Conservation (phyloP, 2,329 filamentous ascomycete species). For the Exophiala spinifera region DNA sequence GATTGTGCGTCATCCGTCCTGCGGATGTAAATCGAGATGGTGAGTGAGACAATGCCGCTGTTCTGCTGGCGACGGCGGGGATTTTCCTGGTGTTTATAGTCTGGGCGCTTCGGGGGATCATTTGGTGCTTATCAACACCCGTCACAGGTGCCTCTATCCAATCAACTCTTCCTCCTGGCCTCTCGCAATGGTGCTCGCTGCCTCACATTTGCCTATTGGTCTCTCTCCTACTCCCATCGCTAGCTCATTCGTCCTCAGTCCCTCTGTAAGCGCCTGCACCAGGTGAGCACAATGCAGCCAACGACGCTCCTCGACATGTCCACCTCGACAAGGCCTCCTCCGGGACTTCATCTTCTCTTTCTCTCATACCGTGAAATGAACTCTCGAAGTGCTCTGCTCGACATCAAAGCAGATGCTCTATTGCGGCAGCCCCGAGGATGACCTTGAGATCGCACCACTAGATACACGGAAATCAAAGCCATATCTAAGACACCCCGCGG, state of each 20-base stretch:
- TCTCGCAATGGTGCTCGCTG: neutral
- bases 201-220: constrained; percentile 7
- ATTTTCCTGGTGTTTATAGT: neutral
- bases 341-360: constrained; percentile 7
- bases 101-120: neutral
- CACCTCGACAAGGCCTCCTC: neutral
- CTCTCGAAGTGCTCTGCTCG: neutral
- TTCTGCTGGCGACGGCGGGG: neutral
- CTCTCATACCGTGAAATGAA: neutral
- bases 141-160: constrained; percentile 8
- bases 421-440: constrained; percentile 1
- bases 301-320: constrained; percentile 6
- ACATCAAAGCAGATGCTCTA: neutral
- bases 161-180: neutral
- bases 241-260: constrained; percentile 17
- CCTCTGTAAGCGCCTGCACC: constrained; percentile 21
- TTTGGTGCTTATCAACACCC: constrained; percentile 8
- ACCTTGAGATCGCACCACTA: constrained; percentile 8
- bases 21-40: no score
- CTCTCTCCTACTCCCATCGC: neutral
- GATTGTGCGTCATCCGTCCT: no score
- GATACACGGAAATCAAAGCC: neutral
- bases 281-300: constrained; percentile 16
- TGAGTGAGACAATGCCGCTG: no score
- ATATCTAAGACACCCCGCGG: neutral